Base-by-base conservation (phyloP, 1,284 basidiomycete species). In the Apiotrichum mycotoxinovorans region DNA sequence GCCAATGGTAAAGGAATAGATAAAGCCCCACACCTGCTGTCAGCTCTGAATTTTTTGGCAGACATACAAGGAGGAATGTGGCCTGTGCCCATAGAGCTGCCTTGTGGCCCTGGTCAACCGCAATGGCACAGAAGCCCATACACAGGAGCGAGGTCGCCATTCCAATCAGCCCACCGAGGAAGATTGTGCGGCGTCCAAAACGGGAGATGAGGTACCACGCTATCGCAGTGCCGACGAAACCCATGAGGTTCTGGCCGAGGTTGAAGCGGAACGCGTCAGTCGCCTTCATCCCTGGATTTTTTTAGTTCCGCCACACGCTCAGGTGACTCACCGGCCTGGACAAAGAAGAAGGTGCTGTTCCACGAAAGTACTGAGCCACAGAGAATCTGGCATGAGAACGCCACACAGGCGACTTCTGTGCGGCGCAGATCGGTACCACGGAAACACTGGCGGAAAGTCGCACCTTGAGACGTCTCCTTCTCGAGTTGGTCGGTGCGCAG, bases 51-150 rank as follows among this genome's bases (percentile, higher is more conserved):
- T n/a, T n/a, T n/a, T n/a, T n/a, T n/a, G n/a, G n/a, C n/a, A n/a
- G n/a, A n/a, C n/a, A n/a, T n/a, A n/a, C n/a, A n/a, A 61, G 42
- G 34, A 54, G 50, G 18, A 58, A 44, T 2, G 49, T 53, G 17
- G 53, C 58, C 34, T 61, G 58, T 0, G n/a, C 52, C 61, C 61
- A 60, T 27, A 42, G 45, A 8, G 45, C 47, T 23, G 17, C 33
- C n/a, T n/a, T 18, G 18, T 49, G 25, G 17, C 44, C 54, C 12
- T 15, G 10, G 8, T 52, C 25, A 33, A 59, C 56, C 30, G 52
- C 60, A 55, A 70, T 74, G 34, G 72, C 75, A 52, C 78, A 61
- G 10, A 62, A 63, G 22, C 79, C 79, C 56, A 78, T 73, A 63
- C 73, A 60, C 58, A 79, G 59, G 48, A 80, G 70, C 23, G 76